A percentile compares a stretch with the other conserved stretches of the same genome.
phyloP scores from a whole-genome alignment of 2,329 filamentous ascomycete species.

The Pseudodiploospora longispora region DNA sequence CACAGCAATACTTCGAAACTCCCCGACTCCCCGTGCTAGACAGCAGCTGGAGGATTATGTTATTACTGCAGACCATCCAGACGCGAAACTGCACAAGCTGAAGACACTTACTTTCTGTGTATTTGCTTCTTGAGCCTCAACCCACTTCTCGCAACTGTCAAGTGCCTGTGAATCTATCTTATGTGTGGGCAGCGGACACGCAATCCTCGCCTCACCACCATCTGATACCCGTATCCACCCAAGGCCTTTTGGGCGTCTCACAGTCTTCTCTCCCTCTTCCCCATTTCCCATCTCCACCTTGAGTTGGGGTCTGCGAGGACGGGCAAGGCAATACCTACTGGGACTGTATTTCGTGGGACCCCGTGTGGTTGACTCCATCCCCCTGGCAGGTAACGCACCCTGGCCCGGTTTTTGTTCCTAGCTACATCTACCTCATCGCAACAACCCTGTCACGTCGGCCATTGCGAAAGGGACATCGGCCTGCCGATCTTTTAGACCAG shows the following conservation, averaged over 20 bases:
- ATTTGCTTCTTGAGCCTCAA: no score
- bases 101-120: no score
- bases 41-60: no score
- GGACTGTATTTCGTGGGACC: no score
- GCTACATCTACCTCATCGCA: slow-evolving; percentile 27
- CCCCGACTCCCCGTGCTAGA: no score
- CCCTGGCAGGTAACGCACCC: slow-evolving; percentile 9
- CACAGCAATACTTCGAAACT: no score
- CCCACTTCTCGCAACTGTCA: no score
- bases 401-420: slow-evolving; percentile 25
- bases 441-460: slow-evolving; percentile 38
- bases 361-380: no score
- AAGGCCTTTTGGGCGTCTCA: background rate
- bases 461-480: slow-evolving; percentile 42
- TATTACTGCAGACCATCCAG: no score
- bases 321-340: no score
- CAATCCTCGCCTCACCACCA: background rate
- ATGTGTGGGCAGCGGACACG: background rate
- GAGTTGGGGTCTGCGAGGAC: slow-evolving; percentile 2
- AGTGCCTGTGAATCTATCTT: no score
- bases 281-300: slow-evolving; percentile 6
- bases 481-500: slow-evolving; percentile 46
- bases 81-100: no score
- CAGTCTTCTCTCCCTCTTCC: slow-evolving; percentile 4
- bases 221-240: slow-evolving; percentile 1